These are phyloP conservation scores for Mycocentrospora acerina DNA, from an alignment of 2,329 filamentous ascomycete species.

Conservation along the genomic window DNA sequence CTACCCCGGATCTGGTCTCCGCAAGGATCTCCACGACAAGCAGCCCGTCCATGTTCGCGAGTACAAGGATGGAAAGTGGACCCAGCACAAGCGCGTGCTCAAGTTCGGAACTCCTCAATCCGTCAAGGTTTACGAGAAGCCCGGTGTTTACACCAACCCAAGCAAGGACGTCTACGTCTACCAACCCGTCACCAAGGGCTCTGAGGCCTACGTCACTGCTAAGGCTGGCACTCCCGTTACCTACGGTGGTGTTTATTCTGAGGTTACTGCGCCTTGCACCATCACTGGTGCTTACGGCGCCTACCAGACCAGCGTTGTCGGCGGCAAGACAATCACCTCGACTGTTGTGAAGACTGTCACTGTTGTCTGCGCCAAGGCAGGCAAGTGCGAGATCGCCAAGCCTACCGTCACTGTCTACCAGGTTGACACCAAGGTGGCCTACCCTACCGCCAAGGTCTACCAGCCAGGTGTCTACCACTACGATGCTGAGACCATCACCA, in stretches of 20 bases:
- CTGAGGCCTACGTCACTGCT: conserved; percentile 25
- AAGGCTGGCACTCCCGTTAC: conserved; percentile 24
- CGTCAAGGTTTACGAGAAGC: conserved; percentile 28
- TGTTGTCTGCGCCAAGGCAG: conserved; percentile 23
- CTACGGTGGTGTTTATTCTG: conserved; percentile 27
- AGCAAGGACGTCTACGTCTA: conserved; percentile 26
- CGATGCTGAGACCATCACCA: conserved; percentile 30
- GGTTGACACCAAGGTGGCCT: conserved; percentile 28
- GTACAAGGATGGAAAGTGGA: conserved; percentile 35
- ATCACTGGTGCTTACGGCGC: conserved; percentile 27
- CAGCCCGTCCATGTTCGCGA: conserved; percentile 33
- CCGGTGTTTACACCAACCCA: conserved; percentile 34
- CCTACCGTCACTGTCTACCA: conserved; percentile 35
- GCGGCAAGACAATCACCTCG: conserved; percentile 19
- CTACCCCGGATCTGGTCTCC: conserved; percentile 33
- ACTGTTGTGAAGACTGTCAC: conserved; percentile 27
- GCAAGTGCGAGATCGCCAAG: conserved; percentile 34
- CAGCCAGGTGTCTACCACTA: conserved; percentile 31
- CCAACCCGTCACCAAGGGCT: conserved; percentile 20
- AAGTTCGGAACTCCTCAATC: conserved; percentile 28
- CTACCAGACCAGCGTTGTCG: conserved; percentile 20
- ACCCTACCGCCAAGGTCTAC: conserved; percentile 25
- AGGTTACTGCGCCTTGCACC: conserved; percentile 23
- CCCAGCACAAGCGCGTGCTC: conserved; percentile 20
- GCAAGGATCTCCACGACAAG: conserved; percentile 19